These are phyloP conservation scores for Periconia macrospinosa DNA, from an alignment of 2,329 filamentous ascomycete genomes.

Conservation along the genomic window DNA sequence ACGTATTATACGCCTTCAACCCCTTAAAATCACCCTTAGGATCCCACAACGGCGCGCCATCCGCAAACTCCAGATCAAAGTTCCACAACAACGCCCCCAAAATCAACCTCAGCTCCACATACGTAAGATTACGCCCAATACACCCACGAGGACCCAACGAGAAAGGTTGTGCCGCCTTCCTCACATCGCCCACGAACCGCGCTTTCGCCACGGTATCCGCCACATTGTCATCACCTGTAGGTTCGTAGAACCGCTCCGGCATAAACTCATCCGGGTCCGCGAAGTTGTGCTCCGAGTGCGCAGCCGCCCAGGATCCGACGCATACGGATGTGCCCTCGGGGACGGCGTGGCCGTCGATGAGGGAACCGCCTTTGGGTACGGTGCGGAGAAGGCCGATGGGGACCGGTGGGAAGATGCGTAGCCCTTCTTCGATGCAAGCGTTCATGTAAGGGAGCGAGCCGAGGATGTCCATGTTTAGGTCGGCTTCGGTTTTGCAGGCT, in stretches of 20 bases:
- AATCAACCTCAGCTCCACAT: constrained; percentile 38
- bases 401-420: constrained; percentile 52
- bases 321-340: constrained; percentile 35
- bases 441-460: constrained; percentile 44
- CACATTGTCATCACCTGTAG: constrained; percentile 6
- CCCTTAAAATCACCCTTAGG: constrained; percentile 30
- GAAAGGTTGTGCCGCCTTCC: constrained; percentile 36
- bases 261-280: constrained; percentile 33
- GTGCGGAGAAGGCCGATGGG: constrained; percentile 44
- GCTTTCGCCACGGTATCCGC: constrained; percentile 7
- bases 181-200: constrained; percentile 23
- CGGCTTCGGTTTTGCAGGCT: constrained; percentile 28
- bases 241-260: constrained; percentile 40
- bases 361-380: constrained; percentile 38
- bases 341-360: constrained; percentile 42
- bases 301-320: constrained; percentile 30
- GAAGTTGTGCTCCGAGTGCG: constrained; percentile 37
- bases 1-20: constrained; percentile 34
- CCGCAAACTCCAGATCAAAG: constrained; percentile 37
- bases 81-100: constrained; percentile 37
- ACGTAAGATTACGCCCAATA: constrained; percentile 37
- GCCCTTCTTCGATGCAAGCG: constrained; percentile 50
- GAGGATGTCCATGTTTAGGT: constrained; percentile 37
- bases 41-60: constrained; percentile 31
- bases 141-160: constrained; percentile 33